phyloP scores from a whole-genome alignment of 441 rosid genomes.

The Geranium incanum region DNA sequence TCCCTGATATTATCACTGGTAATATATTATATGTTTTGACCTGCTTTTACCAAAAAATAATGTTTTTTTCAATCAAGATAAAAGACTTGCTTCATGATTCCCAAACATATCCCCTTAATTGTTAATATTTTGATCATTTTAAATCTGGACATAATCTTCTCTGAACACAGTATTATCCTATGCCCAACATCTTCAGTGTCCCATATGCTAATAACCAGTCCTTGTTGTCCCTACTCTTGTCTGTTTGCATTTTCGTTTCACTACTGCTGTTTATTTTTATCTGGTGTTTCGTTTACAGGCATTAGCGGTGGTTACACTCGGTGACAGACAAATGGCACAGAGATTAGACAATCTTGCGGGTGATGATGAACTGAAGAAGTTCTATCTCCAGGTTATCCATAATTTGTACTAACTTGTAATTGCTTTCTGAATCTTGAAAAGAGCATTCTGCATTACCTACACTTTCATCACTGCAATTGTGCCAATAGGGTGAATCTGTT shows the following conservation, averaged over 20 bases:
- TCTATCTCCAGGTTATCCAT: conserved; percentile 88
- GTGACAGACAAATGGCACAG: conserved; percentile 96
- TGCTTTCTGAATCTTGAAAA: conserved; percentile 14
- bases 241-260: not conserved
- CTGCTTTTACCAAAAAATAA: not conserved
- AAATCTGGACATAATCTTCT: not conserved
- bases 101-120: not conserved
- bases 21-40: not conserved
- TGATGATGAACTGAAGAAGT: conserved; percentile 86
- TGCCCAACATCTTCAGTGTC: not conserved
- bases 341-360: conserved; percentile 81
- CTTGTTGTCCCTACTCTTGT: not conserved
- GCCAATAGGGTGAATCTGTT: not conserved
- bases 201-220: not conserved
- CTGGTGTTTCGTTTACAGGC: conserved; percentile 45
- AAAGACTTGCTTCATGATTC: conserved; percentile 1
- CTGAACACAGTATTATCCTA: conserved; percentile 1
- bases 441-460: not conserved
- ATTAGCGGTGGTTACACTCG: conserved; percentile 93
- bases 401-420: not conserved
- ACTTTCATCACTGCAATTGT: not conserved
- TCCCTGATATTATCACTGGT: not conserved
- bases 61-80: not conserved
- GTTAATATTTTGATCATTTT: not conserved
- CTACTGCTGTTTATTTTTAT: conserved; percentile 10